Evolutionary conservation across 768 basidiomycete species (phyloP), one percentile per base, ranked within the genome.

Genomic region (Lentinula guzmanii): DNA sequence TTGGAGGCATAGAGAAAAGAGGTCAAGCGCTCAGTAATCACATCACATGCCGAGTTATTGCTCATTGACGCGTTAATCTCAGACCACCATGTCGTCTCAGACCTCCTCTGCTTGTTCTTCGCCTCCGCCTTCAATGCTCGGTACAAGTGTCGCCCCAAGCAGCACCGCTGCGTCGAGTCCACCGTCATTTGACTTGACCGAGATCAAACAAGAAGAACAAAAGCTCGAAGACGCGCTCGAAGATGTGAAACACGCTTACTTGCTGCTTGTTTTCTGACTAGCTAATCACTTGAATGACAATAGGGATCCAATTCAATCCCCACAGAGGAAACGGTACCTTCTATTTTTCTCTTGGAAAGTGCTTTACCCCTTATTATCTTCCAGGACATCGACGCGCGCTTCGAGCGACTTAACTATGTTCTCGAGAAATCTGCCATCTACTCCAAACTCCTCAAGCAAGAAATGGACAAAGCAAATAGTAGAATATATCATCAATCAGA

Each of bases 381-480:
- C 21, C 34, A 86, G 83, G 83, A 83, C 62, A 78, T 79, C 54
- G 75, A 75, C 13, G 74, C 75, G 37, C 81, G 85, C 48, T 79
- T 81, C 35, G 68, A 74, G 24, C 77, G 82, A 9, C 83, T 92
- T 18, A 78, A 85, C 58, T 84, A 79, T 55, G 81, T 95, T 28
- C 79, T 95, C 21, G 81, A 93, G 58, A 89, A 89, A 66, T 92
- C 91, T 0, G 82, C 83, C 1, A 78, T 87, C n/a, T 94, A 89
- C 67, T 87, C 91, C 1, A 79, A 76, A 57, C 79, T 91, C 45
- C 77, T 95, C 13, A 83, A 86, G 52, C 77, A 84, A 24, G 83
- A 87, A 61, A 93, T 94, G 90, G 89, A 91, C 63, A 77, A 82
- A 68, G 82, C 80, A 60, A 79, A 75, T 24, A 59, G 57, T 18